Evolutionary conservation across 2,329 filamentous ascomycete species (phyloP), one percentile per base, ranked within the genome.

Genomic region (Fusarium lyarnte): DNA sequence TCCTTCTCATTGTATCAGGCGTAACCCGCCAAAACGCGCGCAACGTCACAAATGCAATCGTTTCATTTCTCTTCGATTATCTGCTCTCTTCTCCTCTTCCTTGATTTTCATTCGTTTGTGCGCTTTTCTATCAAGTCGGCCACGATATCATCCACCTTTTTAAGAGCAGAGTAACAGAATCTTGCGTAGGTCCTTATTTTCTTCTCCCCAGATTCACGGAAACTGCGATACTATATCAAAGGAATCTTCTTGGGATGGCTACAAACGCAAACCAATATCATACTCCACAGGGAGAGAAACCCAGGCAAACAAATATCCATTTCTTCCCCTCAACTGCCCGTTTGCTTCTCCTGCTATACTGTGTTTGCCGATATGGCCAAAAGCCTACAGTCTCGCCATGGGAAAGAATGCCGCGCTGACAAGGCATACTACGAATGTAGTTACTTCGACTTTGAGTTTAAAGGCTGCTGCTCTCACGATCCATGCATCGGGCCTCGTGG

Each of bases 391-490:
- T 55, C 54, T 61, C 45, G 55, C 33, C 49, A 59, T 35, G 53
- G 43, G 36, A 66, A 21, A 17, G 52, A 57, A 52, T 85, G 84
- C 52, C 66, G 77, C 11, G 7, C 63, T 12, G 80, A 78, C 63
- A 72, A 70, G 25, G 36, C 55, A 35, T 85, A 79, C 69, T 87
- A 84, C 70, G 54, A 66, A 29, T 88, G 85, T 70, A 65, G 52
- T 19, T 43, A 57, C 52, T 82, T 78, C 70, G 68, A 70, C 36
- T 86, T 84, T 70, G 63, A 55, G 6, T 73, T 21, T 8, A 12
- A 14, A 27, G 86, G 85, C 23, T 88, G 87, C 72, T 88, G 86
- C 74, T 75, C 78, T 19, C 75, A 81, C 19, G 76, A 86, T 66
- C 82, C 85, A 21, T 88, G 87, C 73, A 67, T 67, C 35, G 55